phyloP scores from a whole-genome alignment of 768 basidiomycete genomes.

The Lanmaoa pseudosensibilis region DNA sequence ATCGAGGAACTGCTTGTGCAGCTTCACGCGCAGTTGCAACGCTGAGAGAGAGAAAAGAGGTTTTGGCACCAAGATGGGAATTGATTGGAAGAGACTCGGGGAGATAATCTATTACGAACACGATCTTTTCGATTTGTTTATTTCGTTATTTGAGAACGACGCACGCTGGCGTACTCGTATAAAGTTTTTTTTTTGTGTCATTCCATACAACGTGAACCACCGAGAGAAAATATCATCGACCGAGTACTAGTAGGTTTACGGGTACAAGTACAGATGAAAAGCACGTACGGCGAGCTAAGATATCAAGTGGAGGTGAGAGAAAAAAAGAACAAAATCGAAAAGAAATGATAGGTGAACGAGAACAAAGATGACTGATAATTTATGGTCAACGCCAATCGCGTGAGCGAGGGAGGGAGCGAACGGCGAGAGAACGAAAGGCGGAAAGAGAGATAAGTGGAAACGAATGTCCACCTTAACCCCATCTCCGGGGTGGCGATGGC shows the following conservation, averaged over 20 bases:
- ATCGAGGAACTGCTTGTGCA: slow-evolving; percentile 48
- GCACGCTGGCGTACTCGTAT: neutral
- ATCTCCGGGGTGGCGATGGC: slow-evolving; percentile 30
- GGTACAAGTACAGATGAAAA: slow-evolving; percentile 18
- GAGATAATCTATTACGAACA: neutral
- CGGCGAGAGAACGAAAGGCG: neutral
- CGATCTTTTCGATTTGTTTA: no score
- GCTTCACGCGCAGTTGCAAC: slow-evolving; percentile 23
- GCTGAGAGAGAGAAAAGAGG: neutral
- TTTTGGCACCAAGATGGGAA: neutral
- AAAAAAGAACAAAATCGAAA: neutral
- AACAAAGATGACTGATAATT: slow-evolving; percentile 29
- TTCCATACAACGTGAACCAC: neutral
- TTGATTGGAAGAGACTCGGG: neutral
- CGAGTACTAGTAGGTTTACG: slow-evolving; percentile 8
- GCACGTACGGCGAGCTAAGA: slow-evolving; percentile 1
- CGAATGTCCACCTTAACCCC: slow-evolving; percentile 9
- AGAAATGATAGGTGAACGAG: neutral
- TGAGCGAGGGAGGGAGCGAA: neutral
- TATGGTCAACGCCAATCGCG: slow-evolving; percentile 13
- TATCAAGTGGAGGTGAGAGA: slow-evolving; percentile 5
- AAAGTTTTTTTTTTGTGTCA: neutral
- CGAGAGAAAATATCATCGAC: neutral
- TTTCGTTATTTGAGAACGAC: no score
- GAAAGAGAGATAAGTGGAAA: neutral